Evolutionary conservation across 305 asterid species (phyloP).

Genomic region (Solanum hybrid): DNA sequence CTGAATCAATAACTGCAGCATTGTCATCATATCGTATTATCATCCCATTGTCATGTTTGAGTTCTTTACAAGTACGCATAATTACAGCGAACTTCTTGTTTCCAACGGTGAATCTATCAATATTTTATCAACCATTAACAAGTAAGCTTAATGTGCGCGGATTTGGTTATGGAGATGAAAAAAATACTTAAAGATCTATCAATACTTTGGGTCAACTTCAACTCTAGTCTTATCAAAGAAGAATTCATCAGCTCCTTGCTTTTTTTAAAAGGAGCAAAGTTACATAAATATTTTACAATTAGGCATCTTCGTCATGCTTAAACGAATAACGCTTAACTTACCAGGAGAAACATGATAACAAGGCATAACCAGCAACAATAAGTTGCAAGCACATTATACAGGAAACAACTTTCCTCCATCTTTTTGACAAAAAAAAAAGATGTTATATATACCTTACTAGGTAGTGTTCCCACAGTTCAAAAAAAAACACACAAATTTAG

Average conservation of each 20-base stretch:
- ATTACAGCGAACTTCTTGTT: background rate
- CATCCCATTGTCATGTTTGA: background rate
- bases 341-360: background rate
- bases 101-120: background rate
- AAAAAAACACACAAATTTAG: background rate
- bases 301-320: background rate
- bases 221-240: background rate
- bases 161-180: background rate
- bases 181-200: background rate
- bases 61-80: background rate
- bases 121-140: background rate
- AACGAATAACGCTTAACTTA: background rate
- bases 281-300: background rate
- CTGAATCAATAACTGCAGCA: background rate
- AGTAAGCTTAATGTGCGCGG: background rate
- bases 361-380: background rate
- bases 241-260: background rate
- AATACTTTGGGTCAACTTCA: background rate
- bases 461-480: background rate
- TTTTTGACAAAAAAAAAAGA: background rate
- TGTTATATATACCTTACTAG: background rate
- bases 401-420: background rate
- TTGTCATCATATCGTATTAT: background rate
- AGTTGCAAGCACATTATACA: background rate
- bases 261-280: background rate